Evolutionary conservation across 305 asterid genomes (phyloP).

Genomic region (Withania somnifera): DNA sequence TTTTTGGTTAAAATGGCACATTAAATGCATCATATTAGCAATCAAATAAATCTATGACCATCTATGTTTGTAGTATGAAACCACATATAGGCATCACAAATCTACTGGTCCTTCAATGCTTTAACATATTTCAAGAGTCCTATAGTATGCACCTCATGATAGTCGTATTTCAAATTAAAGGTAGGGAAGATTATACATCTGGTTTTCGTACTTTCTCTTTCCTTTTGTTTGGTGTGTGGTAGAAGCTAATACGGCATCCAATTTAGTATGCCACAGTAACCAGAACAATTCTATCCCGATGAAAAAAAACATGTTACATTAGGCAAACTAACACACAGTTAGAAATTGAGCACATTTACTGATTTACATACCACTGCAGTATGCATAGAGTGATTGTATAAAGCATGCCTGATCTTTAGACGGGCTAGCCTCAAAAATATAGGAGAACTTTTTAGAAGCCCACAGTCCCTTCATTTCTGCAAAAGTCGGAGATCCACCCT

Average conservation of each 20-base stretch:
- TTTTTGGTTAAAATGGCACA: not conserved
- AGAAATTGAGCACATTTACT: no score
- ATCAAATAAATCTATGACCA: not conserved
- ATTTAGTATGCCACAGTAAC: not conserved
- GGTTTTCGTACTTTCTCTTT: not conserved
- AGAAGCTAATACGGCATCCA: not conserved
- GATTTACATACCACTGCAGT: conserved; percentile 52
- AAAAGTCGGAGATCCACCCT: conserved; percentile 48
- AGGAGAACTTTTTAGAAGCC: conserved; percentile 68
- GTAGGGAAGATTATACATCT: not conserved
- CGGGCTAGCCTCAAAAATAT: conserved; percentile 73
- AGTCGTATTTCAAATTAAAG: not conserved
- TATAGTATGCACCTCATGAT: not conserved
- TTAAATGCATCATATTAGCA: not conserved
- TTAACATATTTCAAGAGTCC: not conserved
- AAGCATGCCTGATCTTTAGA: conserved; percentile 69
- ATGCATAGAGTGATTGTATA: conserved; percentile 80
- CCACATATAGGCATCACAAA: not conserved
- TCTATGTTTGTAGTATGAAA: not conserved
- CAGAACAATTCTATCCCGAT: not conserved
- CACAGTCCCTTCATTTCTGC: conserved; percentile 68
- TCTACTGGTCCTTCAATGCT: not conserved
- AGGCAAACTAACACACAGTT: not conserved
- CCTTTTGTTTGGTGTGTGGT: not conserved
- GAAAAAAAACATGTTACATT: not conserved